Conservation (phyloP, 768 basidiomycete species). For the Dendrothele bispora region DNA sequence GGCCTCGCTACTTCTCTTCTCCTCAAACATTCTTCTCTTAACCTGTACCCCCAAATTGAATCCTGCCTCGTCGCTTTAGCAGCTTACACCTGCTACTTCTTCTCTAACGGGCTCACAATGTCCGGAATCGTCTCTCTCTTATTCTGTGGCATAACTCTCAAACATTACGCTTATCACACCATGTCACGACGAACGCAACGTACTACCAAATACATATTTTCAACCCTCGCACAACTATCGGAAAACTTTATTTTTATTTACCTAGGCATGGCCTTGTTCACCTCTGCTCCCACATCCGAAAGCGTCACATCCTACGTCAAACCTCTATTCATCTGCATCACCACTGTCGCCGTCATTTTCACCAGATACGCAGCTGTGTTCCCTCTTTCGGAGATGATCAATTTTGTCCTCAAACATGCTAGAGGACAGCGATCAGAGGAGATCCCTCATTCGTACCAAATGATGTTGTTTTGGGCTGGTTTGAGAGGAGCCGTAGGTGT, state of each 20-base stretch:
- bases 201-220: conserved; percentile 94
- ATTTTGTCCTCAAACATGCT: conserved; percentile 82
- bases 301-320: conserved; percentile 86
- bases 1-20: conserved; percentile 90
- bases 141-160: conserved; percentile 98
- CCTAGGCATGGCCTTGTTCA: conserved; percentile 96
- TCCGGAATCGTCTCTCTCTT: conserved; percentile 96
- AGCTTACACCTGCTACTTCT: conserved; percentile 98
- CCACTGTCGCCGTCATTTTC: conserved; percentile 88
- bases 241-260: conserved; percentile 99
- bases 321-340: conserved; percentile 91
- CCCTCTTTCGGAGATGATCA: conserved; percentile 92
- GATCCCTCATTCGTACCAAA: conserved; percentile 95
- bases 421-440: conserved; percentile 88
- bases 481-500: conserved; percentile 96
- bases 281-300: conserved; percentile 74
- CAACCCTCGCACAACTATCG: conserved; percentile 88
- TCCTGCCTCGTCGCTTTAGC: conserved; percentile 93
- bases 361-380: conserved; percentile 96
- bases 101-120: conserved; percentile 95
- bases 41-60: conserved; percentile 89
- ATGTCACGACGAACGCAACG: conserved; percentile 96
- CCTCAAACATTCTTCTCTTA: conserved; percentile 90
- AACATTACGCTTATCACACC: conserved; percentile 99
- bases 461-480: conserved; percentile 99